Conservation (phyloP, 1,139 yeast genomes). For the Blastobotrys persicus region DNA sequence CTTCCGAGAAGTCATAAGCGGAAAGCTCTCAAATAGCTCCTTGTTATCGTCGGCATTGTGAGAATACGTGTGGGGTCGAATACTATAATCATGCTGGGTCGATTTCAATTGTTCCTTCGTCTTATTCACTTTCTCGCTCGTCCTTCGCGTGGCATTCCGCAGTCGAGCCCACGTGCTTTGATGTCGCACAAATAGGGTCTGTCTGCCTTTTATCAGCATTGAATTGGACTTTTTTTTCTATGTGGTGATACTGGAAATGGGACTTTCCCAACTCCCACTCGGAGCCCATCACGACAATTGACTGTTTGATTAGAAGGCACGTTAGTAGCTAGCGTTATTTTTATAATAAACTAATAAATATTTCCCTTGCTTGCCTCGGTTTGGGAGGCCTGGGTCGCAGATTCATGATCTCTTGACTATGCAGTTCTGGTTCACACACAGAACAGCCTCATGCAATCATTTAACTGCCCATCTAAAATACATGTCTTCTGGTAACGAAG, state of each 20-base stretch:
- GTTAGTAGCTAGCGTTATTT: no score
- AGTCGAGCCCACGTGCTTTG: conserved; percentile 14
- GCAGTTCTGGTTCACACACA: no score
- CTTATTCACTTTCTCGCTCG: conserved; percentile 8
- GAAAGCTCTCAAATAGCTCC: conserved; percentile 45
- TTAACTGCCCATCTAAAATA: conserved; percentile 1
- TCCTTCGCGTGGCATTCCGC: conserved; percentile 13
- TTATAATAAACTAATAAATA: no score
- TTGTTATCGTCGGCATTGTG: conserved; percentile 30
- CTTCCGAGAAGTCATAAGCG: conserved; percentile 47
- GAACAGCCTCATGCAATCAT: no score
- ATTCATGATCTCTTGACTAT: no score
- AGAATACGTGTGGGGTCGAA: conserved; percentile 27
- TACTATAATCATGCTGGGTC: conserved; percentile 25
- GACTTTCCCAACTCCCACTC: conserved; percentile 11
- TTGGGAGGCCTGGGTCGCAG: no score
- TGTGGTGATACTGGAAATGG: not conserved
- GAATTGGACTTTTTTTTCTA: not conserved
- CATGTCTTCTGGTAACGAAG: not conserved
- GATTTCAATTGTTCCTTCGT: conserved; percentile 9
- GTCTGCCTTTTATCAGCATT: not conserved
- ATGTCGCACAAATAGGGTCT: conserved; percentile 11
- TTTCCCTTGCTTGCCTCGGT: no score
- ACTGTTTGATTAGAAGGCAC: not conserved
- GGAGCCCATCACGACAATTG: no score